Conservation (phyloP, 2,329 filamentous ascomycete species). For the Stagonosporopsis rhizophila region DNA sequence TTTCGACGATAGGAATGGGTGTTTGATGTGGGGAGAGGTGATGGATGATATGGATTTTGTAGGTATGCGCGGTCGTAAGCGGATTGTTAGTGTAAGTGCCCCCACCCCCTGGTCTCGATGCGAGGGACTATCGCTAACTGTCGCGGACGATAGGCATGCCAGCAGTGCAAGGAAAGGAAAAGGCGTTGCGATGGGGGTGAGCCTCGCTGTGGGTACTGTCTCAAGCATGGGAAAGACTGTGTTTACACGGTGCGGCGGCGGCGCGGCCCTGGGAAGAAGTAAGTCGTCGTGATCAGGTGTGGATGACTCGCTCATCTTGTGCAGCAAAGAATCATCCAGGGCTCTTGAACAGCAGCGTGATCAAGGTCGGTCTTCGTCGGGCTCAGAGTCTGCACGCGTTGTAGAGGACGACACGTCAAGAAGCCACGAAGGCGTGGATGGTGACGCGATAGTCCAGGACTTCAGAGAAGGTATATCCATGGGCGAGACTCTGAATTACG, state of each 20-base stretch:
- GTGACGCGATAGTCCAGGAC: background rate
- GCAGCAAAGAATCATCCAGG: background rate
- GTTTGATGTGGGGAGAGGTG: too few species aligned
- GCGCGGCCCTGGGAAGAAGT: slow-evolving; percentile 7
- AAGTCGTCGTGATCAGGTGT: background rate
- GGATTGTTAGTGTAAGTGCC: slow-evolving; percentile 1
- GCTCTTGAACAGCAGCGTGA: background rate
- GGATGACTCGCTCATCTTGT: background rate
- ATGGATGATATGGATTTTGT: too few species aligned
- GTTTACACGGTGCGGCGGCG: background rate
- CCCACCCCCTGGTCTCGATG: too few species aligned
- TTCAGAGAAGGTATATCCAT: background rate
- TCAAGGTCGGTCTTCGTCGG: background rate
- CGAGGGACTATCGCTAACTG: too few species aligned
- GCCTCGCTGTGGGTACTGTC: slow-evolving; percentile 1
- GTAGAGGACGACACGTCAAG: background rate
- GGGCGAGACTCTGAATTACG: background rate
- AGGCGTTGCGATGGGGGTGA: slow-evolving; percentile 7
- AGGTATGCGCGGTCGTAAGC: background rate
- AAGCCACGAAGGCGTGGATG: background rate
- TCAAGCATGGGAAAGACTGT: background rate
- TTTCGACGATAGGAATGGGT: too few species aligned
- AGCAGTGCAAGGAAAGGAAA: slow-evolving; percentile 5
- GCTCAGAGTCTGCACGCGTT: background rate
- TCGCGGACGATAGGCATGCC: background rate